Evolutionary conservation across 805 yeast genomes (phyloP).

Genomic region (Candida vartiovaarae): DNA sequence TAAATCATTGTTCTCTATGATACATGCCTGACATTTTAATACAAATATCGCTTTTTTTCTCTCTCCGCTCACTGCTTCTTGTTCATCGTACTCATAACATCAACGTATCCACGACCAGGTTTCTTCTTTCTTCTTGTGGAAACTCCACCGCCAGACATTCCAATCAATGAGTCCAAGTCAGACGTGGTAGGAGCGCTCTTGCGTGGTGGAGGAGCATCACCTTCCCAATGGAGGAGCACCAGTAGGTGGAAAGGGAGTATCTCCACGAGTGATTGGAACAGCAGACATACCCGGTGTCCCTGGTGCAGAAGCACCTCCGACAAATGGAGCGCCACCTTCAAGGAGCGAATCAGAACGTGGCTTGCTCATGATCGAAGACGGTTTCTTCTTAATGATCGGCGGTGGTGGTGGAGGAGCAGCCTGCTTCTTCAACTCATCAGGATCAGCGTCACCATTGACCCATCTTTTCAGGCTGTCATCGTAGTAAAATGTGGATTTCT

Average conservation of each 20-base stretch:
- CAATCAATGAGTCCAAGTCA: conserved; percentile 42
- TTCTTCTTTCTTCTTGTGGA: conserved; percentile 34
- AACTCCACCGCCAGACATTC: conserved; percentile 25
- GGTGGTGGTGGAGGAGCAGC: conserved; percentile 62
- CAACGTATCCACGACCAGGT: conserved; percentile 56
- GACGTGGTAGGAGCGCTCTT: conserved; percentile 7
- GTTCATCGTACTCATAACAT: conserved; percentile 40
- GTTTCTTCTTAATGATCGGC: conserved; percentile 31
- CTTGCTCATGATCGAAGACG: conserved; percentile 24
- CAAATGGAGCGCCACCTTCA: conserved; percentile 5
- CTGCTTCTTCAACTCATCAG: conserved; percentile 55
- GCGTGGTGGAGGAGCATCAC: background rate
- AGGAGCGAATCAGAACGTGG: conserved; percentile 32
- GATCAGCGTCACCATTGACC: conserved; percentile 65
- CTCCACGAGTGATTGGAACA: conserved; percentile 14
- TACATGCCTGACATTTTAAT: background rate
- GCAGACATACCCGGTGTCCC: conserved; percentile 3
- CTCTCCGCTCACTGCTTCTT: background rate
- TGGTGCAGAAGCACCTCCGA: conserved; percentile 2
- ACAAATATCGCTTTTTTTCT: background rate
- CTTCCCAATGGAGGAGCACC: background rate
- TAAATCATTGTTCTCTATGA: conserved; percentile 1
- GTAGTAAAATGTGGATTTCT: conserved; percentile 62
- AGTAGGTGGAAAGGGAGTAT: conserved; percentile 1
- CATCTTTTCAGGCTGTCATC: conserved; percentile 83